Evolutionary conservation across 768 basidiomycete genomes (phyloP).

Genomic region (Boletus sp.): DNA sequence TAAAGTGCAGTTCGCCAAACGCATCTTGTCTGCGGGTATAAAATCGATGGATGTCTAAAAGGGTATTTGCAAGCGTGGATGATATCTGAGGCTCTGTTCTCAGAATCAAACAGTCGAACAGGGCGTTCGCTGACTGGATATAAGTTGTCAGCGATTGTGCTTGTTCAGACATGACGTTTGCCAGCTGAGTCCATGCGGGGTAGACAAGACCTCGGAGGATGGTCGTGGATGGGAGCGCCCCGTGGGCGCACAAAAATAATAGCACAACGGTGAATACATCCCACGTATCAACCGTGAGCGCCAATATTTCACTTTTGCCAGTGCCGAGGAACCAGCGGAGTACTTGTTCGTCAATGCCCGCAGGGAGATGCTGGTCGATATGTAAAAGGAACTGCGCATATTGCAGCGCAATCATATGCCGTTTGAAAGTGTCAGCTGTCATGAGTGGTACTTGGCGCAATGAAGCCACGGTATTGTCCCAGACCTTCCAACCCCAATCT

Average conservation of each 20-base stretch:
- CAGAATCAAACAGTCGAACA: constrained; percentile 62
- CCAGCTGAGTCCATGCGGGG: constrained; percentile 69
- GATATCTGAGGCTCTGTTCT: constrained; percentile 45
- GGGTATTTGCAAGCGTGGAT: constrained; percentile 41
- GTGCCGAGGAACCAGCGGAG: constrained; percentile 70
- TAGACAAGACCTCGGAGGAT: constrained; percentile 75
- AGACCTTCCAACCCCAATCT: constrained; percentile 81
- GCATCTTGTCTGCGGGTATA: constrained; percentile 67
- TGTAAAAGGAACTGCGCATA: constrained; percentile 72
- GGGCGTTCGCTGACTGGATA: constrained; percentile 58
- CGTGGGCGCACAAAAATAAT: constrained; percentile 61
- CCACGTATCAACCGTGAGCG: constrained; percentile 64
- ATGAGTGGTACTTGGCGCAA: constrained; percentile 66
- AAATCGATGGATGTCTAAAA: constrained; percentile 68
- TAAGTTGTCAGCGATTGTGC: constrained; percentile 46
- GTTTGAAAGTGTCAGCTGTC: constrained; percentile 45
- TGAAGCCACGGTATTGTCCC: constrained; percentile 79
- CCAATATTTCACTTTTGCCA: constrained; percentile 61
- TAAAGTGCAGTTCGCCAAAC: constrained; percentile 65
- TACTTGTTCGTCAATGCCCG: constrained; percentile 68
- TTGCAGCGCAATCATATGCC: constrained; percentile 54
- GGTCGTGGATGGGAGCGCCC: constrained; percentile 70
- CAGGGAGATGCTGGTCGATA: constrained; percentile 74
- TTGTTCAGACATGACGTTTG: constrained; percentile 38
- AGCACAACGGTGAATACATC: constrained; percentile 60